Conservation (phyloP, 1,139 yeast genomes). For the Protomyces lactucae-debilis region DNA sequence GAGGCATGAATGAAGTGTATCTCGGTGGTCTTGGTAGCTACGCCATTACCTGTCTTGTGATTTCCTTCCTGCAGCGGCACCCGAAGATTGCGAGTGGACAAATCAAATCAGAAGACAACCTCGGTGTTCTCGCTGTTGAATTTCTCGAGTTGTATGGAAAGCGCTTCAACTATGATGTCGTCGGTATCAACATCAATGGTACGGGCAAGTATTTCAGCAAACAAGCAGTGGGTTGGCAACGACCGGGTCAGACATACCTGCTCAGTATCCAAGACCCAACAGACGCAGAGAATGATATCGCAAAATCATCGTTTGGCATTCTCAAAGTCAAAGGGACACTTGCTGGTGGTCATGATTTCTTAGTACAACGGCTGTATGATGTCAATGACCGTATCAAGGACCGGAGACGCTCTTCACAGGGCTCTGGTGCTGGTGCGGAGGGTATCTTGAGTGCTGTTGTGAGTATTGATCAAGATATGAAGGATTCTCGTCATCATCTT, state of each 20-base stretch:
- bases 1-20: slow-evolving; percentile 84
- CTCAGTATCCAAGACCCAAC: slow-evolving; percentile 88
- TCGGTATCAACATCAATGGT: slow-evolving; percentile 55
- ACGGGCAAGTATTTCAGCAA: slow-evolving; percentile 49
- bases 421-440: slow-evolving; percentile 3
- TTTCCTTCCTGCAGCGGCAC: slow-evolving; percentile 72
- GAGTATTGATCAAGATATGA: slow-evolving; percentile 27
- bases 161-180: slow-evolving; percentile 78
- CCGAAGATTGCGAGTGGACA: slow-evolving; percentile 68
- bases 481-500: slow-evolving; percentile 4
- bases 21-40: slow-evolving; percentile 96
- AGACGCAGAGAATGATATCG: slow-evolving; percentile 73
- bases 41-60: slow-evolving; percentile 80
- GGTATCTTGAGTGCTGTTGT: slow-evolving; percentile 27
- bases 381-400: slow-evolving; percentile 27
- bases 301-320: slow-evolving; percentile 57
- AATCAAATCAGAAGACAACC: slow-evolving; percentile 64
- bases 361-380: slow-evolving; percentile 36
- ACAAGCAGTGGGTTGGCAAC: slow-evolving; percentile 48
- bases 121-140: slow-evolving; percentile 85
- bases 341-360: slow-evolving; percentile 81
- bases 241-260: slow-evolving; percentile 54
- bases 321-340: slow-evolving; percentile 80
- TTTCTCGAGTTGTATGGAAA: slow-evolving; percentile 94
- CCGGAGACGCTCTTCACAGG: slow-evolving; percentile 7